Base-by-base conservation (phyloP, 1,284 basidiomycete species). In the Chalciporus sp. region DNA sequence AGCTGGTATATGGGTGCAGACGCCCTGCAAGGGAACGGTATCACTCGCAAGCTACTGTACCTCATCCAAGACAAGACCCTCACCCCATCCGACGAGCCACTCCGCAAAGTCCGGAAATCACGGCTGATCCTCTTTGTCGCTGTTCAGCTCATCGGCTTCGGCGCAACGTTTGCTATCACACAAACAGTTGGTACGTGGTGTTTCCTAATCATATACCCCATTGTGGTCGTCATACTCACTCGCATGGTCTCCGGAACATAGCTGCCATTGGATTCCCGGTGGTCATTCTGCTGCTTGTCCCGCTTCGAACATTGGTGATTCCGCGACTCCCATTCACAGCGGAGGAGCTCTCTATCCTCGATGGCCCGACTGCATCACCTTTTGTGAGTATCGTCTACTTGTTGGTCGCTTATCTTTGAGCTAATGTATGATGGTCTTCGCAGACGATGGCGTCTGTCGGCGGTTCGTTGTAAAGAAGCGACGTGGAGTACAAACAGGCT, bases 1-100 rank as follows among this genome's bases (percentile, higher is more conserved):
- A 90, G 90, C 74, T 94, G 92, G 92, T 94, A 86, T 68, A 94
- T 95, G 92, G 92, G 92, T n/a, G 79, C 79, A 6, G 88, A 91
- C 58, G 92, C 92, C 0, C 80, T 98, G 23, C 81, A 84, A 41
- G 82, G 80, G 3, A 97, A 95, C 56, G 91, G 90, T 3, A 93
- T 98, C 54, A 94, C 93, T 0, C 76, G 79, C 56, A 94, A 93
- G 64, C 77, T 96, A 7, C 75, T 95, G 14, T 96, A 88, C 68
- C 84, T 98, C 56, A 72, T 97, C 42, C 81, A 84, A 41, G 95
- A 98, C 68, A 83, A 75, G 31, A 72, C 76, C 1, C 74, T 91
- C 51, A 88, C 84, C 0, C 77, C 84, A 2, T 67, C 72, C 1
- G 69, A 81, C 35, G 90, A 95, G 28, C 90, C 92, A 0, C 79